Conservation (phyloP, 2,329 filamentous ascomycete genomes). For the Colletotrichum viniferum region DNA sequence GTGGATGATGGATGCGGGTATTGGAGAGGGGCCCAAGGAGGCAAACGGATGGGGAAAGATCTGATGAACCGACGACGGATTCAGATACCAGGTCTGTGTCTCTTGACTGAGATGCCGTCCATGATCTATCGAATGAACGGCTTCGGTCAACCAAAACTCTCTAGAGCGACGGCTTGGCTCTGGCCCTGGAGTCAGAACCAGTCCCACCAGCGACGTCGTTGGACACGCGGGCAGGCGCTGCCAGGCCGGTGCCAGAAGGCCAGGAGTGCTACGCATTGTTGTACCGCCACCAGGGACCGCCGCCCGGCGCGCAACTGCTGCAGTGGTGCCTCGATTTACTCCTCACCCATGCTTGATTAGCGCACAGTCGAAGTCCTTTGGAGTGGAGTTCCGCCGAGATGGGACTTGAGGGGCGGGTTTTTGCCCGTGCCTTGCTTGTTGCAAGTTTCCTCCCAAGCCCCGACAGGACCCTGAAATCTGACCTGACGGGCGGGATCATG, state of each 20-base stretch:
- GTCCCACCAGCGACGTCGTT: slow-evolving; percentile 15
- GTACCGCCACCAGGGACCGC: neutral
- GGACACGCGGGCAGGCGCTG: slow-evolving; percentile 14
- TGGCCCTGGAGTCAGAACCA: neutral
- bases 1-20: neutral
- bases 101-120: neutral
- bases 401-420: slow-evolving; percentile 10
- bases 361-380: neutral
- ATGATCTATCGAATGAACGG: neutral
- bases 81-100: neutral
- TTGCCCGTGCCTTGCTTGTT: slow-evolving; percentile 16
- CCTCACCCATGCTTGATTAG: slow-evolving; percentile 9
- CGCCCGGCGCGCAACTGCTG: neutral
- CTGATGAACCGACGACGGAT: slow-evolving; percentile 8
- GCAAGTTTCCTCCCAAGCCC: slow-evolving; percentile 14
- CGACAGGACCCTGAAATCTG: slow-evolving; percentile 20
- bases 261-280: neutral
- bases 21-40: neutral
- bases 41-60: slow-evolving; percentile 17
- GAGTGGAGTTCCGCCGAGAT: slow-evolving; percentile 19
- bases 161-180: neutral
- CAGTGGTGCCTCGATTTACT: slow-evolving; percentile 4
- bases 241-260: neutral
- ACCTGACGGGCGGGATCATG: slow-evolving; percentile 9
- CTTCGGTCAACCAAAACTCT: neutral